Evolutionary conservation across 257 asterid genomes (phyloP).

Genomic region (Perilla frutescens): DNA sequence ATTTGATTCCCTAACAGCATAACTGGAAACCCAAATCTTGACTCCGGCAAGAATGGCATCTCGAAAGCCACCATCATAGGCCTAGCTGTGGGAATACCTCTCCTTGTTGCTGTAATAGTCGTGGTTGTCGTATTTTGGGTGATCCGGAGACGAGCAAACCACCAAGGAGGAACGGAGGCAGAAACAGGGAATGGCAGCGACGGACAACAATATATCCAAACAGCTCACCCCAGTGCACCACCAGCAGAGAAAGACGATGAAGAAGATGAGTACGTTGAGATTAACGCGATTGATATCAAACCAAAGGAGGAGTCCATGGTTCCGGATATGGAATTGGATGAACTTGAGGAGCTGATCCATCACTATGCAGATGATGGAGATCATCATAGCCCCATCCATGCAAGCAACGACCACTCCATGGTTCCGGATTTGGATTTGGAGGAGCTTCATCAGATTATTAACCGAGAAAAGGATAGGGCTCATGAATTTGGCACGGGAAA

Average conservation of each 20-base stretch:
- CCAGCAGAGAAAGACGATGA: not conserved
- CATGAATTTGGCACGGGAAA: not conserved
- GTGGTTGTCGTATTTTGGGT: constrained; percentile 7
- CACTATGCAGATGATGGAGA: constrained; percentile 18
- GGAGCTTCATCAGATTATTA: constrained; percentile 19
- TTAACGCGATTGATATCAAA: not conserved
- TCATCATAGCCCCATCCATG: not conserved
- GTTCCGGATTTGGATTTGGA: constrained; percentile 38
- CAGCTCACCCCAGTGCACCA: constrained; percentile 1
- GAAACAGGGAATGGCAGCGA: not conserved
- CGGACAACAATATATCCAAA: not conserved
- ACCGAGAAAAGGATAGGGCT: not conserved
- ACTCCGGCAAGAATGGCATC: constrained; percentile 8
- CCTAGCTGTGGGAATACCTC: constrained; percentile 35
- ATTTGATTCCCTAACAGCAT: not conserved
- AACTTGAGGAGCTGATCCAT: constrained; percentile 26
- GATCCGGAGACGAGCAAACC: not conserved
- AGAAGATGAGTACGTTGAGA: constrained; percentile 14
- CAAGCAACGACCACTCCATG: constrained; percentile 29
- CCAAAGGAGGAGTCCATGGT: constrained; percentile 2
- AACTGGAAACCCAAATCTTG: constrained; percentile 28
- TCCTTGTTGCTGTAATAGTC: not conserved
- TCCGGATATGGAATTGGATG: constrained; percentile 20
- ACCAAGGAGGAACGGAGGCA: not conserved
- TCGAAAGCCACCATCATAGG: constrained; percentile 28